A percentile compares a stretch with the other conserved stretches of the same genome.
phyloP scores from a whole-genome alignment of 495 filamentous ascomycete species.

The Daldinia caldariorum region DNA sequence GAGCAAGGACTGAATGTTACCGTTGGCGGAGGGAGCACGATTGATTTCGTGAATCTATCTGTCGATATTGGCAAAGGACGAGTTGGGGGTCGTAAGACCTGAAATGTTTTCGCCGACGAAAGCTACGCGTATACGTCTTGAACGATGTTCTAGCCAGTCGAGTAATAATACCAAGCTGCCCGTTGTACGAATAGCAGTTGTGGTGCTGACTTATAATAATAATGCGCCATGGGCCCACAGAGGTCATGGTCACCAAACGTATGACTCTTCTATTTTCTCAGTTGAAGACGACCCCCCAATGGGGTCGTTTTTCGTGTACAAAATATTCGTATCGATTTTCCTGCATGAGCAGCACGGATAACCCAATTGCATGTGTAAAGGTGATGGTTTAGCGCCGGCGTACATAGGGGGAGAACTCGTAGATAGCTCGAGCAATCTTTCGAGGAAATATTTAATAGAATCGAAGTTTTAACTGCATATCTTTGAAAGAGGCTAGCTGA shows the following conservation, averaged over 20 bases:
- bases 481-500: neutral
- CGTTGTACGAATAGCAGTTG: conserved; percentile 19
- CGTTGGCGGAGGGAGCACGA: conserved; percentile 53
- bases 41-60: conserved; percentile 58
- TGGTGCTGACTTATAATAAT: conserved; percentile 29
- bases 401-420: conserved; percentile 40
- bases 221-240: conserved; percentile 7
- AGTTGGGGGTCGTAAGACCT: conserved; percentile 37
- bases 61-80: conserved; percentile 51
- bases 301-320: conserved; percentile 27
- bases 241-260: conserved; percentile 18
- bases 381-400: conserved; percentile 42
- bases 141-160: conserved; percentile 8
- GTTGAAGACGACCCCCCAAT: conserved; percentile 12
- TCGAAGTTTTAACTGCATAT: conserved; percentile 7
- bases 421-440: conserved; percentile 44
- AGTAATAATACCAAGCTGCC: conserved; percentile 1
- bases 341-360: conserved; percentile 37
- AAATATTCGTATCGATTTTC: conserved; percentile 35
- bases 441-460: conserved; percentile 44
- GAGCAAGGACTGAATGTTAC: conserved; percentile 55
- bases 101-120: neutral
- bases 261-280: conserved; percentile 26
- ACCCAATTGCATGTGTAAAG: conserved; percentile 39
- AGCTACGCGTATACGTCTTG: conserved; percentile 11